Evolutionary conservation across 2,329 filamentous ascomycete species (phyloP), one percentile per base, ranked within the genome.

Genomic region (Phoma sp.): DNA sequence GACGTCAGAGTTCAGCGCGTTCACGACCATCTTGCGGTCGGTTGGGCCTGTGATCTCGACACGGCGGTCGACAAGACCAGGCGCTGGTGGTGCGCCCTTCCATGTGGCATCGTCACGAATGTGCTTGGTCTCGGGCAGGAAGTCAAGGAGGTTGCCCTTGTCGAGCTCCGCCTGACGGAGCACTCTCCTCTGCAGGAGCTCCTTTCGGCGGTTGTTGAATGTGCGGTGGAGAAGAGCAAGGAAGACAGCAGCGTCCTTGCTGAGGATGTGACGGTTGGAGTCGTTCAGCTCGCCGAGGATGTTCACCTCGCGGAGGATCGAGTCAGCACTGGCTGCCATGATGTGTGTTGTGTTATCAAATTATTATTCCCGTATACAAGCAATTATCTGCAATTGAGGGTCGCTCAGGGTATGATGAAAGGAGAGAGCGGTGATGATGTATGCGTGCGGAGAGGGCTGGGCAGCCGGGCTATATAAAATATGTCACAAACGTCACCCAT

Each of bases 21-120:
- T 99, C 60, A 98, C 91, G 42, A 98, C 92, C 95, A 99, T 99
- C 85, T 98, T 99, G 65, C 95, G 86, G 78, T 98, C 95, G 6
- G 93, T 97, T 1, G 95, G 95, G 7, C 95, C 95, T 4, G 95
- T 99, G 71, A 98, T 99, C 82, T 99, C 95, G 29, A 97, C 90
- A 58, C 95, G 87, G 62, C 95, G 89, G 80, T 99, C 95, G 39
- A 96, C 87, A 51, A 98, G 84, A 54, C 95, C 95, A 0, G 95
- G 93, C 7, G 93, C 95, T 14, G 95, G 95, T 46, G 89, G 85
- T 38, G 95, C 92, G 59, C 91, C 95, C 80, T 86, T 95, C 95
- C 95, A 99, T 67, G 92, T 87, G 75, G 90, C 86, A 77, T 96
- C 90, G 68, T 98, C 93, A 68, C 95, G 91, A 76, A 99, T 93